Base-by-base conservation (phyloP, 805 yeast genomes). In the Starmera dryadoides region DNA sequence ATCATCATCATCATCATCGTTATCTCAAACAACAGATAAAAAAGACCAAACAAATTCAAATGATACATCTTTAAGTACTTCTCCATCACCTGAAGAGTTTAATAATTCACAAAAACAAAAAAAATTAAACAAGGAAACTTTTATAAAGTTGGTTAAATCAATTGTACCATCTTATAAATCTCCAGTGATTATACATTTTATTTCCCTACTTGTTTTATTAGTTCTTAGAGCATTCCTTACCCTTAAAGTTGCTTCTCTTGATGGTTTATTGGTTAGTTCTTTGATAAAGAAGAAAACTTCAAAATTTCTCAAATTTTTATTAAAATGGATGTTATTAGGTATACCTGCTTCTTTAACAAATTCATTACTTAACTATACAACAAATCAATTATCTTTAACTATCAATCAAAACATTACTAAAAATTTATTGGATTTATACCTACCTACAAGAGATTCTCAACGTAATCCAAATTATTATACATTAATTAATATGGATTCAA, bases 301-400 rank as follows among this genome's bases (percentile, higher is more conserved):
- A 35, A 69, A 68, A 34, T 88, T 89, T 52, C 63, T 80, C 41
- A 71, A 72, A 43, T 71, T 82, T 22, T 59, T 88, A 40, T 66
- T 73, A 2, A 68, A 75, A 51, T 89, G 97, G 97, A 75, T 89
- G 81, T 50, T 77, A 14, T 67, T 89, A 12, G 96, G 96, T 10
- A 57, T 87, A 9, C 98, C 98, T 0, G 93, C 95, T 2, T 75
- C 95, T 3, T 53, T 85, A 23, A 80, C 85, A 9, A 86, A 88
- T 51, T 76, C 95, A 0, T 58, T 84, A 39, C 69, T 88, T 38
- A 66, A 69, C 14, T 81, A 76, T 63, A 70, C 80, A 3, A 79
- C 79, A 33, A 72, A 69, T 42, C 66, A 75, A 37, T 65, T 83
- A 42, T 66, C 86, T 1, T 69, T 75, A 41, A 55, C 71, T 26